Base-by-base conservation (phyloP, 164 flowering plant species). In the Sedum album region DNA sequence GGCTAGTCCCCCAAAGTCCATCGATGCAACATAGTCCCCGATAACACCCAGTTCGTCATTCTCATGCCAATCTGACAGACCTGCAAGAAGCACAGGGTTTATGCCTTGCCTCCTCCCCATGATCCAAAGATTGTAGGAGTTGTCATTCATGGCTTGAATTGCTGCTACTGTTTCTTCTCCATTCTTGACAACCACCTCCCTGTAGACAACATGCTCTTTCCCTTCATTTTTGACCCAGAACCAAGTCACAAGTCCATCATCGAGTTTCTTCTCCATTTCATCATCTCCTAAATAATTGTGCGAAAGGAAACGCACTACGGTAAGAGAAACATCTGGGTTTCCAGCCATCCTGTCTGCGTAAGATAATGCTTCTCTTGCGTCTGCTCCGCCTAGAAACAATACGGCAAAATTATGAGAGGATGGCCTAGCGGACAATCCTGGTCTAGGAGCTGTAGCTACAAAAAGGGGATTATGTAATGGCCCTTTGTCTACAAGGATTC, bases 351-450 rank as follows among this genome's bases (percentile, higher is more conserved):
- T 72, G 38, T 78, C 86, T 0, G 84, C 89, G 41, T 76, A 83
- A 4, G 77, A 49, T 2, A 90, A 78, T 0, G 90, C 89, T 68
- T 90, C 97, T 10, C 96, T 67, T 0, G 85, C 80, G 38, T 90
- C 94, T 0, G 85, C 76, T 8, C 93, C 97, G 1, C 97, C 97
- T 2, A 86, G 35, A 77, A 87, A 88, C 14, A 90, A 66, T 33
- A 87, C 73, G 0, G 67, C 85, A 11, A 82, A 73, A 17, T 75
- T 75, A 38, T 68, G 55, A 1, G 33, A 15, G 0, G 68, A 31
- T 26, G n/a, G 41, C 57, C 71, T 36, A 14, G 26, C 28, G 26
- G 26, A 21, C 9, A 73, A 31, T 18, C 30, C n/a, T 0, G 21
- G 23, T 3, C 33, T 1, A 0, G 53, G 0, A 7, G 60, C 30